These are phyloP conservation scores for Suillus variegatus DNA, from an alignment of 768 basidiomycete genomes.

Conservation along the genomic window DNA sequence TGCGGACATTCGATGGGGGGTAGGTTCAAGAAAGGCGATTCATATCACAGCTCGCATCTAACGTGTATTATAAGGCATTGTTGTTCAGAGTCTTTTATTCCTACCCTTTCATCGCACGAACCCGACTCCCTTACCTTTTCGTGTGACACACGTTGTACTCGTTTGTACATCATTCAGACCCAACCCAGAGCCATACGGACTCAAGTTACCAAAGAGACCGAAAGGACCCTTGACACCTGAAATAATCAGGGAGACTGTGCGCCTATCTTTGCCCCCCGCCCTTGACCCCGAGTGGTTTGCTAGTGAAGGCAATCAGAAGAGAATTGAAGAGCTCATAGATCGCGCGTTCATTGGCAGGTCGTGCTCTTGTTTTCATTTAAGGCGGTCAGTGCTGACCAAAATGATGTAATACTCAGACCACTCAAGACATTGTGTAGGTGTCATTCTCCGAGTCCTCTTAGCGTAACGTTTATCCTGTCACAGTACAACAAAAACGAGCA, in stretches of 20 bases:
- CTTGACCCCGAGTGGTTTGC: slow-evolving; percentile 40
- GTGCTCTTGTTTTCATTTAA: neutral
- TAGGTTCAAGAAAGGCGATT: slow-evolving; percentile 19
- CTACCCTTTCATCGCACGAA: slow-evolving; percentile 39
- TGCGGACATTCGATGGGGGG: slow-evolving; percentile 58
- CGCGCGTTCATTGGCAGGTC: slow-evolving; percentile 26
- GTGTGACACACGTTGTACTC: slow-evolving; percentile 42
- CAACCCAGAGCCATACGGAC: slow-evolving; percentile 31
- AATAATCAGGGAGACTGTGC: slow-evolving; percentile 33
- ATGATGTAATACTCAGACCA: slow-evolving; percentile 25
- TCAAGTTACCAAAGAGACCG: slow-evolving; percentile 21
- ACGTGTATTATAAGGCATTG: slow-evolving; percentile 32
- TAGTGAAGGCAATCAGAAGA: slow-evolving; percentile 28
- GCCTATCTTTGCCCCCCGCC: slow-evolving; percentile 28
- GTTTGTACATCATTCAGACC: slow-evolving; percentile 31
- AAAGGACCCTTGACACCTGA: slow-evolving; percentile 24
- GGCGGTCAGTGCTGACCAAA: neutral
- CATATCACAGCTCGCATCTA: neutral
- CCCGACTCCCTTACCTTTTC: slow-evolving; percentile 40
- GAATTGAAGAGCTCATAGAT: slow-evolving; percentile 28
- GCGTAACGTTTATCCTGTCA: slow-evolving; percentile 5
- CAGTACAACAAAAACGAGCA: slow-evolving; percentile 1
- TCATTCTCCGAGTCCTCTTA: slow-evolving; percentile 11
- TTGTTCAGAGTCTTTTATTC: slow-evolving; percentile 46
- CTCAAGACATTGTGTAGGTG: slow-evolving; percentile 33